Evolutionary conservation across 2,329 filamentous ascomycete genomes (phyloP), one percentile per base, ranked within the genome.

Genomic region (Ophiocordyceps camponoti-rufipedis): DNA sequence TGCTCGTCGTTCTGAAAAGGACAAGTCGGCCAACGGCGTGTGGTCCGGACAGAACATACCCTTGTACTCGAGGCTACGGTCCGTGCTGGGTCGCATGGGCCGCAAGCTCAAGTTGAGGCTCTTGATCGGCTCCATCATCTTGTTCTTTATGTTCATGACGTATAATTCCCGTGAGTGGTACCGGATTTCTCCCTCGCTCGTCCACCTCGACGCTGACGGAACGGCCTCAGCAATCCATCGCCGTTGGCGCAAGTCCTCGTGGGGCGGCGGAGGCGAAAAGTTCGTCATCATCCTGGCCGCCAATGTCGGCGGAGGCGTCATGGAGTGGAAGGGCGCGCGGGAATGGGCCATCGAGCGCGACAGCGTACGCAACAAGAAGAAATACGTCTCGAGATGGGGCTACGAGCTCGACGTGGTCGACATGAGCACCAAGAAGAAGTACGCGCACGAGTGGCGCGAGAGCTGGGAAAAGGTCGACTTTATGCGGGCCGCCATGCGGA

Each of bases 401-500:
- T 96, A 98, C 61, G 83, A 95, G 50, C 69, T 98, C 48, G 91
- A 98, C 61, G 82, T 96, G 58, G 86, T 94, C 53, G 93, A 98
- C 62, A 94, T 98, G 88, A 89, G 87, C 67, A 94, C 88, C 45
- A 94, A 95, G 74, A 96, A 95, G 67, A 80, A 88, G 52, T 98
- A 98, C 60, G 89, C 91, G 28, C 91, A 98, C 65, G 91, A 98
- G 65, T 98, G 91, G 91, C 78, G 91, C 56, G 91, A 98, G 65
- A 93, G 89, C 61, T 98, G 91, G 91, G 91, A 98, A 65, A 98
- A 96, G 70, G 88, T 95, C 49, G 91, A 98, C 61, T 86, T 86
- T 40, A 78, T 98, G 55, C 79, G 89, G 49, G 84, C 85, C 49
- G 80, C 82, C 41, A 80, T 98, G 73, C 77, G 80, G 59, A 95